Conservation (phyloP, 805 yeast genomes). For the Sugiyamaella marilandica region DNA sequence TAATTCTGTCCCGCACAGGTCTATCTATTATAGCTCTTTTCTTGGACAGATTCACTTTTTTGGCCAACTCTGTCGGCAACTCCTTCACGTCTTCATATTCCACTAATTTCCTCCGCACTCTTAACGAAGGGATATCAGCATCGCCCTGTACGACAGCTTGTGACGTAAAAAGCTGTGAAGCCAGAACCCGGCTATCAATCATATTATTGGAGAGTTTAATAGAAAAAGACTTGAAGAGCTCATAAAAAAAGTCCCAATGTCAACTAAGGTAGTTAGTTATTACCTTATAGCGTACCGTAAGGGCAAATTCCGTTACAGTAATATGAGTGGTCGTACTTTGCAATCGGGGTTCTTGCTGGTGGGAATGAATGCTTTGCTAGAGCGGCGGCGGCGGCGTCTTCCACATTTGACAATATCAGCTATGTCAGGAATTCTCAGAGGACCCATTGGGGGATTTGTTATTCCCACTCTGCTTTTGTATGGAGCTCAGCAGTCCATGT, state of each 20-base stretch:
- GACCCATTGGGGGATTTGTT: conserved; percentile 23
- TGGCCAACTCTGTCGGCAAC: conserved; percentile 26
- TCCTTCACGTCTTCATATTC: conserved; percentile 23
- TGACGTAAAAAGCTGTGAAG: neutral
- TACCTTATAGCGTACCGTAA: too few species aligned
- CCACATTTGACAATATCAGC: neutral
- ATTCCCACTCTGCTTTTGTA: conserved; percentile 37
- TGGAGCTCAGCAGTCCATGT: conserved; percentile 70
- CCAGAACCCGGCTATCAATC: neutral
- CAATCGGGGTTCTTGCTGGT: neutral
- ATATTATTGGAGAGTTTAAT: neutral
- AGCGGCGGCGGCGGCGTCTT: neutral
- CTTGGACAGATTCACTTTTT: conserved; percentile 16
- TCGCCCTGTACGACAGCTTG: neutral
- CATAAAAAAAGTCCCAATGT: too few species aligned
- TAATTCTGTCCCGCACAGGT: conserved; percentile 13
- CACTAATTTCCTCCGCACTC: conserved; percentile 13
- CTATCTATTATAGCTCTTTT: conserved; percentile 10
- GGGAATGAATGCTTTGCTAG: neutral
- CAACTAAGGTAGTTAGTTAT: too few species aligned
- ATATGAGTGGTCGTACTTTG: neutral
- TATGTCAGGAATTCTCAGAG: conserved; percentile 16
- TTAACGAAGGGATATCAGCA: neutral
- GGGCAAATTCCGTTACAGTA: neutral
- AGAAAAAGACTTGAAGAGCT: neutral